A percentile compares a stretch with the other conserved stretches of the same genome.
Evolutionary conservation across 768 basidiomycete species (phyloP).

Genomic region (Tricholoma bakamatsutake): DNA sequence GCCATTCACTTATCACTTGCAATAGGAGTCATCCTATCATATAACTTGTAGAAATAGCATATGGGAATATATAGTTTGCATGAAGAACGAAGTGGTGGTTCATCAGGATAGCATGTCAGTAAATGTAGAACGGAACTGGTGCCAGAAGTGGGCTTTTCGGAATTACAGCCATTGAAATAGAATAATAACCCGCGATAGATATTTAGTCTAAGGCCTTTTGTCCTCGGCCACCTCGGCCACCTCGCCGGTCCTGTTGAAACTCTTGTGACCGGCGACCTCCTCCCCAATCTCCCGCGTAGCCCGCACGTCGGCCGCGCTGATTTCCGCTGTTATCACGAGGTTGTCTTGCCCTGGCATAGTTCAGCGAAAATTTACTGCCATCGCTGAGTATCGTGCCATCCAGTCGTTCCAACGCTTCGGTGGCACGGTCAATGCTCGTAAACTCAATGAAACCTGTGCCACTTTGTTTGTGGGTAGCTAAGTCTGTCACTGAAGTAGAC

Average conservation of each 20-base stretch:
- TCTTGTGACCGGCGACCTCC: constrained; percentile 3
- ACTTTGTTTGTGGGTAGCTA: constrained; percentile 22
- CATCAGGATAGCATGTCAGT: neutral
- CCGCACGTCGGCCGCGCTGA: neutral
- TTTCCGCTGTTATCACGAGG: neutral
- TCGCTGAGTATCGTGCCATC: constrained; percentile 29
- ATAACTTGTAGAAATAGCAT: neutral
- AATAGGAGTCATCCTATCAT: too few relatives aligned
- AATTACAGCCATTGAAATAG: neutral
- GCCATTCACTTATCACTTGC: too few relatives aligned
- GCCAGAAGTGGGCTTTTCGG: neutral
- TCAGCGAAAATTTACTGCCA: constrained; percentile 32
- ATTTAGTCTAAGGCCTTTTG: neutral
- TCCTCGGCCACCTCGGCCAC: neutral
- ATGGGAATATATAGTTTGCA: neutral
- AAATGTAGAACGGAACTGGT: neutral
- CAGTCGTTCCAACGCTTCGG: constrained; percentile 39
- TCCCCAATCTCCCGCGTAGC: constrained; percentile 1
- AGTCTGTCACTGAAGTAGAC: constrained; percentile 26
- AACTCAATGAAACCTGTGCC: constrained; percentile 52
- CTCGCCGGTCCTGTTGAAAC: constrained; percentile 1
- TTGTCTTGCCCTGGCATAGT: constrained; percentile 30
- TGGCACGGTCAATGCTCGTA: constrained; percentile 35
- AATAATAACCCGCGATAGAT: neutral
- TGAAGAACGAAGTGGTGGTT: neutral